A percentile compares a stretch with the other conserved stretches of the same genome.
Conservation (phyloP, 768 basidiomycete species). For the Suillus tomentosus region DNA sequence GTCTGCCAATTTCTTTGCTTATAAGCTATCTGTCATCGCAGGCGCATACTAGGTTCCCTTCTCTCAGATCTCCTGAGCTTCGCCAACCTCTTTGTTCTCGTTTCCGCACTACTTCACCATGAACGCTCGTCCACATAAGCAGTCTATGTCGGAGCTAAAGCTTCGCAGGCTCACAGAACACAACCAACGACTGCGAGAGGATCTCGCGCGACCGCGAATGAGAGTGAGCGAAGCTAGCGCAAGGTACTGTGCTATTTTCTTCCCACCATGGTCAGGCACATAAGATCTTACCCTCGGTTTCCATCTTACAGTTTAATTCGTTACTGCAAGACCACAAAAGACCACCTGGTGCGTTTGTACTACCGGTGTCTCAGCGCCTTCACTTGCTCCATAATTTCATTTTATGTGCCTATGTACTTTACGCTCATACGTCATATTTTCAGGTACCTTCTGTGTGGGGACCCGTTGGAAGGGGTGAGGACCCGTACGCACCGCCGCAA, state of each 20-base stretch:
- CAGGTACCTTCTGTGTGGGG: slow-evolving; percentile 97
- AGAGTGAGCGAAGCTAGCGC: slow-evolving; percentile 90
- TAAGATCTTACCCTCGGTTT: slow-evolving; percentile 5
- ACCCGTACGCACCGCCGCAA: slow-evolving; percentile 87
- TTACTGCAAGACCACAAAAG: slow-evolving; percentile 92
- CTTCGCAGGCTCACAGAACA: slow-evolving; percentile 91
- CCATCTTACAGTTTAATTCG: slow-evolving; percentile 70
- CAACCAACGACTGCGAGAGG: slow-evolving; percentile 88
- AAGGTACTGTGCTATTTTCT: slow-evolving; percentile 52
- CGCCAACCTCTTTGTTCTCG: slow-evolving; percentile 7
- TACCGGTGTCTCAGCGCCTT: neutral
- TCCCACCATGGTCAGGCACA: slow-evolving; percentile 4
- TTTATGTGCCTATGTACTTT: neutral
- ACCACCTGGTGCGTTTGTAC: slow-evolving; percentile 70
- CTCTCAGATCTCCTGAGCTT: slow-evolving; percentile 3
- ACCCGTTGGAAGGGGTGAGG: slow-evolving; percentile 83
- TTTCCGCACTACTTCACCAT: slow-evolving; percentile 37
- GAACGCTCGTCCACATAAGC: slow-evolving; percentile 82
- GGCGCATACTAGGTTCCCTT: slow-evolving; percentile 6
- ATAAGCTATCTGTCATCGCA: neutral
- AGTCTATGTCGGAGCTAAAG: slow-evolving; percentile 98
- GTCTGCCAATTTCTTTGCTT: slow-evolving; percentile 20
- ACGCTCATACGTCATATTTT: neutral
- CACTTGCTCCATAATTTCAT: neutral
- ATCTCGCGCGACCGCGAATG: slow-evolving; percentile 85